A percentile compares a stretch with the other conserved stretches of the same genome.
These are phyloP conservation scores for Diplodia intermedia DNA, from an alignment of 2,329 filamentous ascomycete genomes.

Conservation along the genomic window DNA sequence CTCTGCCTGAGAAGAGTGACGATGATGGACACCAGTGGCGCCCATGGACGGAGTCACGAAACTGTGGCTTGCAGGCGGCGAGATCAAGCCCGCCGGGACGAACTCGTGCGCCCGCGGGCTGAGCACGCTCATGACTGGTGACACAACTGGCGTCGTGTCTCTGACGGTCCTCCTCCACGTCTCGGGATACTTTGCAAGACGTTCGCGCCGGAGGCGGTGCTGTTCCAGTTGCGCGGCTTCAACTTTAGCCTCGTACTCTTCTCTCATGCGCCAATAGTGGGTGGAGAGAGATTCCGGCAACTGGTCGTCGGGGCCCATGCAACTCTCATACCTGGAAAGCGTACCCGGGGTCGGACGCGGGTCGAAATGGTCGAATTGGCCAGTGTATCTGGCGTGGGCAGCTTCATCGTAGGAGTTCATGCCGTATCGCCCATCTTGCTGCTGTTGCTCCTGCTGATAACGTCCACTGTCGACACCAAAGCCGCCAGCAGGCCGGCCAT, in stretches of 20 bases:
- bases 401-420: not conserved
- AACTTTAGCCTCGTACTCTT: no score
- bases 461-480: not conserved
- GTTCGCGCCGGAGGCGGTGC: no score
- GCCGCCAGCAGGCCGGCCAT: not conserved
- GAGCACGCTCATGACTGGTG: not conserved
- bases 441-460: not conserved
- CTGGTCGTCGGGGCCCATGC: no score
- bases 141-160: not conserved
- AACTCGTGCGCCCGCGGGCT: conserved; percentile 5
- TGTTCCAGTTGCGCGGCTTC: no score
- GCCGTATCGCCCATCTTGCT: not conserved
- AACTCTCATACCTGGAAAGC: no score
- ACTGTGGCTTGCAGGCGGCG: not conserved
- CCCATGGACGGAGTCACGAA: not conserved
- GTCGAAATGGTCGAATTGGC: not conserved
- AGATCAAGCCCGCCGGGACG: conserved; percentile 3
- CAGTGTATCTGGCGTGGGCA: not conserved
- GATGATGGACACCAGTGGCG: not conserved
- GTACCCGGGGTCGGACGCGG: not conserved
- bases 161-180: not conserved
- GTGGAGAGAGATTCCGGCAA: no score
- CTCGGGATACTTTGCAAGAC: not conserved
- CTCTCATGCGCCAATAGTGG: no score
- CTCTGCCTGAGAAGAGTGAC: no score